Base-by-base conservation (phyloP, 345 rosid species). In the Aethionema arabicum region DNA sequence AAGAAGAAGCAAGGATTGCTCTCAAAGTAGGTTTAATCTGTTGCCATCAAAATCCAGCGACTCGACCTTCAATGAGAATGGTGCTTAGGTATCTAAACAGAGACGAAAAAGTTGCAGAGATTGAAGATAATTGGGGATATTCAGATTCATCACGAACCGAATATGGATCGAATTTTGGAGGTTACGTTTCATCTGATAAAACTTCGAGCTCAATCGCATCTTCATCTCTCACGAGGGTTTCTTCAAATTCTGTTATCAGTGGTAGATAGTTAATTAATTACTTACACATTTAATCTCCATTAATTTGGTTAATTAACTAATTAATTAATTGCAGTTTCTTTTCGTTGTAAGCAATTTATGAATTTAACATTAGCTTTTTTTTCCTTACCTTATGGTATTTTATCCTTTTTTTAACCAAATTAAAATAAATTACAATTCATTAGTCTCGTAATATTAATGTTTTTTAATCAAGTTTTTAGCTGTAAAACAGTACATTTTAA, bases 11-110 rank as follows among this genome's bases (percentile, higher is more conserved):
- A 61, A 79, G 76, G 69, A 13, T 83, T 63, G 74, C 78, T 4
- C 14, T 85, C 57, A n/a, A 11, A 32, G 49, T 85, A 14, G 91
- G 89, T 1, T 59, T 85, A 37, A 36, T 76, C 3, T 85, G 95
- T 45, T 69, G 84, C 4, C 84, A 80, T 56, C 76, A 60, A 10
- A 56, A 36, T 2, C 70, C 76, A 4, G 73, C 62, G 51, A 37
- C 55, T 8, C 73, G 92, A 71, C 88, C 88, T 16, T 76, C 74
- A 32, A 81, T 81, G 83, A 83, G 82, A 63, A 79, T 66, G 31
- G 83, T 79, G 27, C 62, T 69, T 29, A 67, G 75, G 75, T 81
- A 66, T 58, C 72, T 85, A 4, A 75, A 79, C 48, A 63, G 77
- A 21, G 86, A 85, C 4, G 86, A 79, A 0, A n/a, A 51, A 27